Evolutionary conservation across 352 stramenopile genomes (phyloP).

Genomic region (Phytophthora vignae): DNA sequence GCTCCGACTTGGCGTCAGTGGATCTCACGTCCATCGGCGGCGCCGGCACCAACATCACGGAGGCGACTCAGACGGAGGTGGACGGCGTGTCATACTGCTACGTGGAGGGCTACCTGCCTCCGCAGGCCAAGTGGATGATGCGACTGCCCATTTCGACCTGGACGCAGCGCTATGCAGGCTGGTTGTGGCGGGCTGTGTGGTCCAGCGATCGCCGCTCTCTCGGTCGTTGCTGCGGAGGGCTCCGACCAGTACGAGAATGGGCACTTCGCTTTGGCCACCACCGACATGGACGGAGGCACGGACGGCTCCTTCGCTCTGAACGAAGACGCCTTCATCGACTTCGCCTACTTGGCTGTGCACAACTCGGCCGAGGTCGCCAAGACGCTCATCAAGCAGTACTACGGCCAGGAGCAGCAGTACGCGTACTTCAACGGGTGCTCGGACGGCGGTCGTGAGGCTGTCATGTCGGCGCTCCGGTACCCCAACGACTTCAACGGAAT

Average conservation of each 20-base stretch:
- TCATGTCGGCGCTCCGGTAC: constrained; percentile 45
- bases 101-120: constrained; percentile 37
- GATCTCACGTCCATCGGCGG: constrained; percentile 34
- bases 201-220: constrained; percentile 18
- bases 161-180: constrained; percentile 49
- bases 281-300: constrained; percentile 41
- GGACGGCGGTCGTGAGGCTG: constrained; percentile 41
- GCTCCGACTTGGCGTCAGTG: constrained; percentile 28
- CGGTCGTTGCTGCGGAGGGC: constrained; percentile 27
- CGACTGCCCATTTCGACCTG: constrained; percentile 41
- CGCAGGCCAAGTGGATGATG: constrained; percentile 38
- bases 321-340: constrained; percentile 33
- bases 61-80: constrained; percentile 28
- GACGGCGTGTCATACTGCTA: constrained; percentile 42
- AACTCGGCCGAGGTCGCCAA: constrained; percentile 38
- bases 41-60: constrained; percentile 33
- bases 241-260: constrained; percentile 34
- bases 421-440: constrained; percentile 54
- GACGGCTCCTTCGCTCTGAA: constrained; percentile 41
- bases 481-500: constrained; percentile 47
- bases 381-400: constrained; percentile 47
- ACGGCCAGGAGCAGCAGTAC: constrained; percentile 40
- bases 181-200: constrained; percentile 46
- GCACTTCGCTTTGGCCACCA: constrained; percentile 39
- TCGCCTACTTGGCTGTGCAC: constrained; percentile 46